A percentile compares a stretch with the other conserved stretches of the same genome.
phyloP scores from a whole-genome alignment of 1,284 basidiomycete species.

The Caloboletus firmus region DNA sequence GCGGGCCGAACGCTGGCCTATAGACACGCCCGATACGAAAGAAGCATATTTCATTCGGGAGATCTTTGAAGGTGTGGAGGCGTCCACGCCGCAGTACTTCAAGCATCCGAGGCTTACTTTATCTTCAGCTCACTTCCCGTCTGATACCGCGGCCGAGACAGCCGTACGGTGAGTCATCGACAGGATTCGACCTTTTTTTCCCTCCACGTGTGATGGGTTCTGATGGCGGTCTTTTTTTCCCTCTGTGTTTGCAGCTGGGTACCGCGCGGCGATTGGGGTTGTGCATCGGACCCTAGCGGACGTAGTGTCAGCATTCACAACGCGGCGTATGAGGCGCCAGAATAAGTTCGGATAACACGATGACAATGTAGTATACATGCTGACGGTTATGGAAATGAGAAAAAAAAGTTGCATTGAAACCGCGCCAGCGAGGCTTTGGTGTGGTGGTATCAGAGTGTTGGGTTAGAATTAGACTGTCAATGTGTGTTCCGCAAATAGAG shows the following conservation, averaged over 20 bases:
- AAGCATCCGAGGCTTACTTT: conserved; percentile 5
- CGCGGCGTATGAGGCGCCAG: conserved; percentile 67
- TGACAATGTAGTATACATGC: conserved; percentile 23
- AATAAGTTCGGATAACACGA: conserved; percentile 13
- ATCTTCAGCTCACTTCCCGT: conserved; percentile 72
- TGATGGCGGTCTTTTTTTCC: conserved; percentile 3
- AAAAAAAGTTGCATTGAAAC: conserved; percentile 13
- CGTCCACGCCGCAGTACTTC: conserved; percentile 27
- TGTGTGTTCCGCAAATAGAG: conserved; percentile 40
- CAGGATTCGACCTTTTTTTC: conserved; percentile 14
- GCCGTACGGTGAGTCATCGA: conserved; percentile 73
- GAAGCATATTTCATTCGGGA: conserved; percentile 97
- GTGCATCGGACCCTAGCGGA: conserved; percentile 91
- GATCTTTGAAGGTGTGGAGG: conserved; percentile 77
- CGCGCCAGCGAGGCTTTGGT: conserved; percentile 22
- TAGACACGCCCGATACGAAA: conserved; percentile 92
- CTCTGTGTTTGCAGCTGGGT: conserved; percentile 64
- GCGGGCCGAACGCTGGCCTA: conserved; percentile 75
- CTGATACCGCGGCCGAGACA: conserved; percentile 85
- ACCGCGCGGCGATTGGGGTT: conserved; percentile 95
- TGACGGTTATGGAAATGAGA: conserved; percentile 10
- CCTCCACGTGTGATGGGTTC: conserved; percentile 3
- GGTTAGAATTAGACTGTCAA: conserved; percentile 35
- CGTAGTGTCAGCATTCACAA: conserved; percentile 95
- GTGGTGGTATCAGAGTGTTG: conserved; percentile 29